phyloP scores from a whole-genome alignment of 2,329 filamentous ascomycete genomes.

The Claviceps sp. region DNA sequence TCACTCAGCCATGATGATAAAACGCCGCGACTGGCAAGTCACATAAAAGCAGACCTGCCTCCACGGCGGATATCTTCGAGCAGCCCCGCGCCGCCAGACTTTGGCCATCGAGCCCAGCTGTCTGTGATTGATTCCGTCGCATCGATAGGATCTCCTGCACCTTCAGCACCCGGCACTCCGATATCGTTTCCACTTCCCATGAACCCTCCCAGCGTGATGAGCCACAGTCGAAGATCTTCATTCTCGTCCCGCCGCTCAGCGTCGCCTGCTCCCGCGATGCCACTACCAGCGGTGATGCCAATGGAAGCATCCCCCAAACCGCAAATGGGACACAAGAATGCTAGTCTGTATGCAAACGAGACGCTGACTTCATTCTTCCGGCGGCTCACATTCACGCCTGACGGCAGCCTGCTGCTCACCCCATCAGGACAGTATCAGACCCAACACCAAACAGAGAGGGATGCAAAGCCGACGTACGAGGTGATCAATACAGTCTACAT shows the following conservation, averaged over 20 bases:
- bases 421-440: slow-evolving; percentile 92
- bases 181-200: slow-evolving; percentile 82
- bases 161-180: slow-evolving; percentile 87
- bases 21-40: slow-evolving; percentile 68
- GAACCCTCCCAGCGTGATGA: slow-evolving; percentile 83
- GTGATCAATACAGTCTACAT: slow-evolving; percentile 97
- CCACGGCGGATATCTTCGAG: slow-evolving; percentile 77
- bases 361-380: slow-evolving; percentile 95
- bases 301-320: slow-evolving; percentile 81
- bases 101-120: slow-evolving; percentile 53
- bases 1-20: slow-evolving; percentile 55
- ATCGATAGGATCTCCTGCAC: slow-evolving; percentile 65
- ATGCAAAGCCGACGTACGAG: slow-evolving; percentile 66
- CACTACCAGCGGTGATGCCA: slow-evolving; percentile 88
- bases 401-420: slow-evolving; percentile 85
- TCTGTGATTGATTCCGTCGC: slow-evolving; percentile 36
- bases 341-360: slow-evolving; percentile 89
- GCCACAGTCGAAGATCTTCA: slow-evolving; percentile 86
- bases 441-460: slow-evolving; percentile 50
- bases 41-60: slow-evolving; percentile 76
- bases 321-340: slow-evolving; percentile 61
- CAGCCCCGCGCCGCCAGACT: slow-evolving; percentile 82
- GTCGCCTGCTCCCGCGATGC: slow-evolving; percentile 86
- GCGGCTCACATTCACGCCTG: slow-evolving; percentile 83
- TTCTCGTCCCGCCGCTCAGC: slow-evolving; percentile 80